A percentile compares a stretch with the other conserved stretches of the same genome.
phyloP scores from a whole-genome alignment of 306 rosid species.

The Hippophae gyantsensis region DNA sequence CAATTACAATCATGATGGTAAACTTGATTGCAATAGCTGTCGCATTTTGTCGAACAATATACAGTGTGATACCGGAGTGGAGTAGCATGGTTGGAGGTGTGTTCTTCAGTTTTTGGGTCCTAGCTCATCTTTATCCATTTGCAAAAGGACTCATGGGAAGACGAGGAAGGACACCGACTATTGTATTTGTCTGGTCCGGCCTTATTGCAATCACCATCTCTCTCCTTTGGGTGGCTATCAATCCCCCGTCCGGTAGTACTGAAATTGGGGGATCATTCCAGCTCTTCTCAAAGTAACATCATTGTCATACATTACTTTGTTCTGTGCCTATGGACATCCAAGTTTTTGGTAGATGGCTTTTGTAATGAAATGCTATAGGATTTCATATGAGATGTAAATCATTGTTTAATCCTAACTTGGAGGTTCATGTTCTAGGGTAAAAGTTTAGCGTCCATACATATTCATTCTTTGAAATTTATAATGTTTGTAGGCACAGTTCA shows the following conservation, averaged over 20 bases:
- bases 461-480: too few species aligned
- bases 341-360: neutral
- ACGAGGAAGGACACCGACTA: slow-evolving; percentile 56
- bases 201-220: slow-evolving; percentile 61
- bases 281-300: slow-evolving; percentile 32
- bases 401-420: too few species aligned
- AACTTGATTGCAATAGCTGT: slow-evolving; percentile 54
- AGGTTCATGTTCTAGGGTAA: too few species aligned
- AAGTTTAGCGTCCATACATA: too few species aligned
- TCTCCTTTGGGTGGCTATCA: slow-evolving; percentile 71
- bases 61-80: slow-evolving; percentile 42
- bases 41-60: slow-evolving; percentile 47
- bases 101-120: slow-evolving; percentile 74
- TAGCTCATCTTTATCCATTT: slow-evolving; percentile 66
- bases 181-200: slow-evolving; percentile 77
- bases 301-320: neutral
- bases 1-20: slow-evolving; percentile 54
- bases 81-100: slow-evolving; percentile 57
- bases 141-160: slow-evolving; percentile 76
- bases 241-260: slow-evolving; percentile 43
- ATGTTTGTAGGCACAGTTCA: too few species aligned
- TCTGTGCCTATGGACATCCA: too few species aligned
- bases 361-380: too few species aligned
- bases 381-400: too few species aligned
- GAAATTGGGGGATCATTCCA: slow-evolving; percentile 68